Base-by-base conservation (phyloP, 1,284 basidiomycete genomes). In the Ustilago hordei region DNA sequence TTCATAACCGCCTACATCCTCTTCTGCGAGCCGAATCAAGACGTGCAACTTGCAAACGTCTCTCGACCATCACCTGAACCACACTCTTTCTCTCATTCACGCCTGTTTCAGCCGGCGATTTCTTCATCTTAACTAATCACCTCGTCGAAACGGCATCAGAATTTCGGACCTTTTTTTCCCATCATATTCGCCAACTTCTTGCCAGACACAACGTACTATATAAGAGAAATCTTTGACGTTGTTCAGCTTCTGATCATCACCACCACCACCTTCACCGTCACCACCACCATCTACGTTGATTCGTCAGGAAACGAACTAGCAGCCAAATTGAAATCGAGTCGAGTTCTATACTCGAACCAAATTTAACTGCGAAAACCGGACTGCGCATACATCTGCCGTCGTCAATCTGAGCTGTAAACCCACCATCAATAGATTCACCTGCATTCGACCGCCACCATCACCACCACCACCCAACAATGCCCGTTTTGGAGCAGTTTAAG, bases 401-500 rank as follows among this genome's bases (percentile, higher is more conserved):
- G 23, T 54, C 53, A 28, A 54, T 11, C 34, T 4, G 58, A 50
- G 35, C 35, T 39, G 28, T 58, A 34, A 35, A 38, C n/a, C 32
- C 45, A 39, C 9, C 32, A 28, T 23, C 43, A 31, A 8, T 38
- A 19, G 43, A 19, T 23, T 4, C 59, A 28, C 4, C 35, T 55
- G 36, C 32, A 32, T 50, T 32, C 36, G 17, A 4, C 28, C 15
- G 17, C 36, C 32, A 41, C 34, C 23, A 8, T 35, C 34, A 50
- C 34, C 34, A 11, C 60, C 54, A 55, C 64, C 54, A 50, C 59
- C 55, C 32, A 63, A 72, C 55, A 36, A 78, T 78, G 75, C 71
- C 75, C 41, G 75, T 82, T 48, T 61, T 81, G 55, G 81, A 82
- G 60, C 75, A 84, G 39, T 79, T 84, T 60, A 82, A 79, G 60